Conservation (phyloP, 495 filamentous ascomycete species). For the Staphylotrichum tortipilum region DNA sequence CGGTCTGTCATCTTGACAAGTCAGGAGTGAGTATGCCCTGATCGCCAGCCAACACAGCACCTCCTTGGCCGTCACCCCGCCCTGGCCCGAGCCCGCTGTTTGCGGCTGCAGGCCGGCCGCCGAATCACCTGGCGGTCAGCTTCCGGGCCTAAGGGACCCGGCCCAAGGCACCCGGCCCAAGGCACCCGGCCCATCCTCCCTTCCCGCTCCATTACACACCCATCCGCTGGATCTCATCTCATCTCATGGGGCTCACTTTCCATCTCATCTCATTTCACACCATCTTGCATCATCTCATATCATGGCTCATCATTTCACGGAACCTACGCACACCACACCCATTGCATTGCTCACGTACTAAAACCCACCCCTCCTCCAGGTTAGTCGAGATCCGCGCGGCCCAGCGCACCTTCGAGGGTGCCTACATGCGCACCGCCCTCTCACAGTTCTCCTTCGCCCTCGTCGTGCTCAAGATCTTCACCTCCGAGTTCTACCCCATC, state of each 20-base stretch:
- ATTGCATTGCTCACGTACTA: no score
- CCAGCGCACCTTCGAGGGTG: slow-evolving; percentile 94
- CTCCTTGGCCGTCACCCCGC: not conserved
- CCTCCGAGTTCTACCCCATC: slow-evolving; percentile 85
- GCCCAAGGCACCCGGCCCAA: no score
- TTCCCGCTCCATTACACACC: no score
- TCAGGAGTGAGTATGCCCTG: slow-evolving; percentile 48
- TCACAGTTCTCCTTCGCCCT: slow-evolving; percentile 92
- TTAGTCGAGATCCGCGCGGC: slow-evolving; percentile 90
- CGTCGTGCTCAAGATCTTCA: slow-evolving; percentile 94
- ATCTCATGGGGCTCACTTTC: no score
- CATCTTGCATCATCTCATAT: not conserved
- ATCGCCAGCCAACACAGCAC: not conserved
- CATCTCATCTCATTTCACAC: not conserved
- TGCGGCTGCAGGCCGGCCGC: no score
- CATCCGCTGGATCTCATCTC: no score
- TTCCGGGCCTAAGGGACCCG: no score
- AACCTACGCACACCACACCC: no score
- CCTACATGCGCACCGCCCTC: slow-evolving; percentile 89
- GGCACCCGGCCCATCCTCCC: no score
- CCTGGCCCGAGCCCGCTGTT: no score
- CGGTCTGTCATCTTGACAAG: slow-evolving; percentile 72
- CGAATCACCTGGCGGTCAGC: no score
- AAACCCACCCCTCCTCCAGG: slow-evolving; percentile 20
- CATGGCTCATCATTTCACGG: not conserved